These are phyloP conservation scores for Neurospora sp. DNA, from an alignment of 495 filamentous ascomycete species.

Conservation along the genomic window DNA sequence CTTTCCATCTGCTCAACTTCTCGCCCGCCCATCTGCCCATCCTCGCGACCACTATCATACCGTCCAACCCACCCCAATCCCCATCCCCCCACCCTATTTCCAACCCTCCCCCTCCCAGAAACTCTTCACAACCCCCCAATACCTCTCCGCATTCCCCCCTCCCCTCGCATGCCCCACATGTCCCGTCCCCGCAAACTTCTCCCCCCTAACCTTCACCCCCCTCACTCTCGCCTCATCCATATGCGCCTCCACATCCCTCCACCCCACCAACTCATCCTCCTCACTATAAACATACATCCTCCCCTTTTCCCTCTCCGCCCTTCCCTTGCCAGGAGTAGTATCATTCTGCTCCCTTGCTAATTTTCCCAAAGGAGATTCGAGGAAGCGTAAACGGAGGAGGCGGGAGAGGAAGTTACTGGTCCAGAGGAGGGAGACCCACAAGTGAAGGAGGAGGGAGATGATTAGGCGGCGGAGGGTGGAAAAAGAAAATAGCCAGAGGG, in stretches of 20 bases:
- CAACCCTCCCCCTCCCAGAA: constrained; percentile 23
- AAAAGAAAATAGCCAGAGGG: not conserved
- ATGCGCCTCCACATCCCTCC: constrained; percentile 30
- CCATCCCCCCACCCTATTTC: not conserved
- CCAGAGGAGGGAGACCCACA: constrained; percentile 11
- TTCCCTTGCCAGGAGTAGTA: not conserved
- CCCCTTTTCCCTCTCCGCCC: constrained; percentile 21
- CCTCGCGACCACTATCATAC: fast-evolving
- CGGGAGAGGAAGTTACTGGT: constrained; percentile 4
- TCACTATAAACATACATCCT: constrained; percentile 33
- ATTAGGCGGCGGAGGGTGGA: constrained; percentile 7
- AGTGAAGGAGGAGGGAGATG: constrained; percentile 12
- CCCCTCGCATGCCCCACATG: constrained; percentile 34
- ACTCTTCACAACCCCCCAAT: constrained; percentile 30
- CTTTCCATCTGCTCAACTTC: no score
- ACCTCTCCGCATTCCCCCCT: constrained; percentile 22
- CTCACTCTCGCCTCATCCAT: constrained; percentile 18
- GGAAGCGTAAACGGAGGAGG: fast-evolving
- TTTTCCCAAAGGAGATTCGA: constrained; percentile 18
- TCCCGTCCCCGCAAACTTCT: constrained; percentile 25
- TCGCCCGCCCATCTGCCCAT: no score
- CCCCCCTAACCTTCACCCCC: constrained; percentile 25
- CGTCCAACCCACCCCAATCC: not conserved
- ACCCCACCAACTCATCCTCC: constrained; percentile 30
- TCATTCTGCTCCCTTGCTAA: constrained; percentile 24